Base-by-base conservation (phyloP, 257 asterid genomes). In the Penstemon newberryi region DNA sequence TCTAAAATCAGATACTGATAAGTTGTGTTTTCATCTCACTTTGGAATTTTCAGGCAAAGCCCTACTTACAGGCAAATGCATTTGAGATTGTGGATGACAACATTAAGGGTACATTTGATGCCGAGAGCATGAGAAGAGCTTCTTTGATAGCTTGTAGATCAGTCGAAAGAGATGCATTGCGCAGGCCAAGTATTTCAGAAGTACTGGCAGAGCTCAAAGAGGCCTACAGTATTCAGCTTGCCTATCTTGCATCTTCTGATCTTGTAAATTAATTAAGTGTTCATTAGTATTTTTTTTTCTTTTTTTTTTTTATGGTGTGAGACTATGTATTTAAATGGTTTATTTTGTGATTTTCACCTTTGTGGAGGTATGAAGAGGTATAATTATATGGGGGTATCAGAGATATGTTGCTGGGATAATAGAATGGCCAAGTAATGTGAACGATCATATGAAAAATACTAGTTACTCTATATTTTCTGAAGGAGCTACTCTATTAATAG, bases 31-130 rank as follows among this genome's bases (percentile, higher is more conserved):
- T 36, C 46, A 70, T 53, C 42, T 40, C 9, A 68, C 54, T 80
- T 77, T 56, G 25, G 68, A 50, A 42, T 61, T 54, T 40, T 5
- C 96, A 92, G 98, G 98, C 98, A 0, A 92, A 92, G 82, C 98
- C 97, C 25, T 88, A 92, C 85, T 80, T 92, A 75, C 98, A 92
- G 81, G 98, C 97, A 7, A 95, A 96, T 44, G 90, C 93, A 77
- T 82, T 86, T 77, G 98, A 92, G 90, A 76, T 92, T 25, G 97
- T 90, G 80, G 97, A 92, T 56, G 96, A 92, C 60, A 75, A 79
- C 75, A 82, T 92, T 60, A 78, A 86, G 73, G 98, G 93, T 60
- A 83, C 77, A 38, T 90, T 79, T 37, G 97, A 87, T 4, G 73
- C 69, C n/a, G 97, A 92, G 70, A 92, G 97, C 89, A 88, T 92